A percentile compares a stretch with the other conserved stretches of the same genome.
phyloP scores from a whole-genome alignment of 2,329 filamentous ascomycete genomes.

The Fusarium sp. region DNA sequence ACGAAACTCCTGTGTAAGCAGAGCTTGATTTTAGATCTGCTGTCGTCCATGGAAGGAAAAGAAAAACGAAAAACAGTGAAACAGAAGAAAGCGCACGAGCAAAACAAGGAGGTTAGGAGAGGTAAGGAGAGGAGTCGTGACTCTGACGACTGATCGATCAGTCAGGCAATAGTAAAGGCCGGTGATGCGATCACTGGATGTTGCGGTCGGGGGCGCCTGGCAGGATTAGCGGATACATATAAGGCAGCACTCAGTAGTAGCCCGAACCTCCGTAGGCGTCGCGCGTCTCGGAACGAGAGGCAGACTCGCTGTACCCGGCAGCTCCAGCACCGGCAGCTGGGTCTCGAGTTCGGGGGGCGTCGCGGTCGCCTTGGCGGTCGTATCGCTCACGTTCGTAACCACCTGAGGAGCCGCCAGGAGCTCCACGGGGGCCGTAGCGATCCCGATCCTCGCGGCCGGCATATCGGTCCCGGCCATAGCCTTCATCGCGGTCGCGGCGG shows the following conservation, averaged over 20 bases:
- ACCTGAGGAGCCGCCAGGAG: conserved; percentile 52
- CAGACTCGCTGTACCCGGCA: conserved; percentile 55
- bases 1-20: conserved; percentile 52
- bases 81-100: conserved; percentile 44
- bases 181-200: conserved; percentile 37
- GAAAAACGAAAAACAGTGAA: conserved; percentile 41
- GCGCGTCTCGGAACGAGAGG: conserved; percentile 57
- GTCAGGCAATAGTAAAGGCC: conserved; percentile 22
- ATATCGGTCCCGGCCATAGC: conserved; percentile 54
- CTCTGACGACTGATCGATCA: conserved; percentile 33
- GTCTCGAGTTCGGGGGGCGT: conserved; percentile 55
- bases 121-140: conserved; percentile 44
- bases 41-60: conserved; percentile 46
- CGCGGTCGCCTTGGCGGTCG: conserved; percentile 59
- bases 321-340: conserved; percentile 50
- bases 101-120: conserved; percentile 43
- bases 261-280: conserved; percentile 59
- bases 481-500: conserved; percentile 58
- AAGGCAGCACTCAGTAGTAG: conserved; percentile 33
- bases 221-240: conserved; percentile 45
- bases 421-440: conserved; percentile 53
- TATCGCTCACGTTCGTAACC: conserved; percentile 64
- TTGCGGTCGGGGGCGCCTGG: conserved; percentile 48
- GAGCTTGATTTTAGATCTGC: conserved; percentile 46
- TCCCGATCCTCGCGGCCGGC: conserved; percentile 61